Evolutionary conservation across 2,329 filamentous ascomycete species (phyloP).

Genomic region (Falciphora oryzae): DNA sequence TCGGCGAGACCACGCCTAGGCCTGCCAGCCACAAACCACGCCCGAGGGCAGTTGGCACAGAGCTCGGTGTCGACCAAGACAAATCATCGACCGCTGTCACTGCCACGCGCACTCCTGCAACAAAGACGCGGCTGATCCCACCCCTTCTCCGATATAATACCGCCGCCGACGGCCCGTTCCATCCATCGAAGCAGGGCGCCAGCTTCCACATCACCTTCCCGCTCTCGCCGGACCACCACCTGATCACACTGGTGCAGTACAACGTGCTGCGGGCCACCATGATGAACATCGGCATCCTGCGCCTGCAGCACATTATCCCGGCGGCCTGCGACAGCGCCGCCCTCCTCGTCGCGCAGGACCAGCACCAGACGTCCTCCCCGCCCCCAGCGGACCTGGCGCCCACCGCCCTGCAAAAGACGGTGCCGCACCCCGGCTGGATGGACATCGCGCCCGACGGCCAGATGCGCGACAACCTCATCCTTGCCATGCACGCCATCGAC

Average conservation of each 20-base stretch:
- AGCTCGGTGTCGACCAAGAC: neutral
- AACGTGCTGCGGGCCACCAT: slow-evolving; percentile 16
- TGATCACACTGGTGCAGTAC: slow-evolving; percentile 17
- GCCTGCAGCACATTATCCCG: slow-evolving; percentile 1
- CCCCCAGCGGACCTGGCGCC: slow-evolving; percentile 19
- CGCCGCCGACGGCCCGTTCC: neutral
- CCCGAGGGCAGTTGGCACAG: neutral
- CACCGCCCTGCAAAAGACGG: slow-evolving; percentile 21
- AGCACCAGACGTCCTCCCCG: neutral
- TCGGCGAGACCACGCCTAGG: no score
- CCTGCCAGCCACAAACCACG: no score
- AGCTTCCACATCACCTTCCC: neutral
- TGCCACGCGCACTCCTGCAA: neutral
- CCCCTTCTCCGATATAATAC: neutral
- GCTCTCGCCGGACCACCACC: slow-evolving; percentile 12
- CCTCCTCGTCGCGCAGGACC: neutral
- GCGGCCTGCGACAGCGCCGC: slow-evolving; percentile 1
- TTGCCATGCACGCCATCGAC: slow-evolving; percentile 16
- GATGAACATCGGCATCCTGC: slow-evolving; percentile 14
- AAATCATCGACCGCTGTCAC: neutral
- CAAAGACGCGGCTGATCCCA: neutral
- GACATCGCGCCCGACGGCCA: slow-evolving; percentile 21
- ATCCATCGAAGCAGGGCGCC: neutral
- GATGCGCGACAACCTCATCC: slow-evolving; percentile 26
- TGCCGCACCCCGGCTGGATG: slow-evolving; percentile 24